phyloP scores from a whole-genome alignment of 2,329 filamentous ascomycete species.

The Scleromitrula shiraiana region DNA sequence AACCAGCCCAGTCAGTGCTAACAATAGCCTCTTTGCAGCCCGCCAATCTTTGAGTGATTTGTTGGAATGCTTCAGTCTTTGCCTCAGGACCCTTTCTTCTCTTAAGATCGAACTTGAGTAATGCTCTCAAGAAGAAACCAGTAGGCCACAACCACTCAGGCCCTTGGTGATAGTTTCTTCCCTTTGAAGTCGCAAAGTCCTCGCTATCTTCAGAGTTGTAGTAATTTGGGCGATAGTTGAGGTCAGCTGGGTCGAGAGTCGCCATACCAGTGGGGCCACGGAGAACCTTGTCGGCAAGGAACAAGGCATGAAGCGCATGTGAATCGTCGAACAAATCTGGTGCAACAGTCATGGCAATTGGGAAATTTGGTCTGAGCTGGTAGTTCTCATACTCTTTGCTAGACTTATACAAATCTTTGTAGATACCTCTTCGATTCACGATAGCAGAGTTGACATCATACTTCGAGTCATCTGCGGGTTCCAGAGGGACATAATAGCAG shows the following conservation, averaged over 20 bases:
- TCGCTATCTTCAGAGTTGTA: slow-evolving; percentile 88
- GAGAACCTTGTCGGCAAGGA: slow-evolving; percentile 69
- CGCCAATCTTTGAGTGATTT: slow-evolving; percentile 73
- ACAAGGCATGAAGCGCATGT: slow-evolving; percentile 73
- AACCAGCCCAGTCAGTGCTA: slow-evolving; percentile 76
- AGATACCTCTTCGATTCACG: slow-evolving; percentile 88
- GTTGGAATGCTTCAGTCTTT: slow-evolving; percentile 83
- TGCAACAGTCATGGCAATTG: slow-evolving; percentile 91
- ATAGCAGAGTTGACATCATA: slow-evolving; percentile 75
- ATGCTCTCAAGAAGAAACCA: slow-evolving; percentile 85
- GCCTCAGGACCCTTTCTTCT: slow-evolving; percentile 59
- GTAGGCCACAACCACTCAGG: slow-evolving; percentile 98
- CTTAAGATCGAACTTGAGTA: slow-evolving; percentile 82
- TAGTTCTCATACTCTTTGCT: slow-evolving; percentile 98
- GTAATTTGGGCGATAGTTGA: slow-evolving; percentile 93
- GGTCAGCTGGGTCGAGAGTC: slow-evolving; percentile 82
- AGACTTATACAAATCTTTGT: slow-evolving; percentile 93
- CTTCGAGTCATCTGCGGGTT: slow-evolving; percentile 59
- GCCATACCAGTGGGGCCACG: slow-evolving; percentile 91
- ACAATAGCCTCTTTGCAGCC: slow-evolving; percentile 81
- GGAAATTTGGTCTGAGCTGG: slow-evolving; percentile 88
- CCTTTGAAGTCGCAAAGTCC: slow-evolving; percentile 88
- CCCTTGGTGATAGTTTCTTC: slow-evolving; percentile 95
- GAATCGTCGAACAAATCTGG: slow-evolving; percentile 74
- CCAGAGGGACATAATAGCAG: slow-evolving; percentile 77